These are phyloP conservation scores for Chamaecrista fasciculata DNA, from an alignment of 306 rosid species.

Conservation along the genomic window DNA sequence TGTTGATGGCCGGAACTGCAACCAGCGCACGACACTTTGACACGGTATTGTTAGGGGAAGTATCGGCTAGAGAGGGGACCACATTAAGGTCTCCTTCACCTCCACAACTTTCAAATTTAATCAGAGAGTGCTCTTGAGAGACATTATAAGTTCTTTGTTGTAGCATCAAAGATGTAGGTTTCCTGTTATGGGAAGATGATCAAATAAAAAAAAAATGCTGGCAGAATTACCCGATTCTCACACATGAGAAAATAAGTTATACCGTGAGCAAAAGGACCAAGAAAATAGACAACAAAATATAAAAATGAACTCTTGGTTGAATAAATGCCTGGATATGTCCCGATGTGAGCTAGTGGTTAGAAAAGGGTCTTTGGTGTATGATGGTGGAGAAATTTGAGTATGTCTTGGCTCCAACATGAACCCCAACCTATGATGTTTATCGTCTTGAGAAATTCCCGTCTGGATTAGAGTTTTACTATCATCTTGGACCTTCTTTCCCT, in stretches of 20 bases:
- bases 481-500: slow-evolving; percentile 72
- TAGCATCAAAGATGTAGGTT: slow-evolving; percentile 43
- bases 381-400: slow-evolving; percentile 33
- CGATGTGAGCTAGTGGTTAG: slow-evolving; percentile 28
- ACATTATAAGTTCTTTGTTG: slow-evolving; percentile 45
- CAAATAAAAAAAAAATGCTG: slow-evolving; percentile 23
- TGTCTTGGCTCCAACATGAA: slow-evolving; percentile 71
- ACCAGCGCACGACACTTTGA: slow-evolving; percentile 54
- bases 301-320: slow-evolving; percentile 11
- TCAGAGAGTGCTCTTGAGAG: slow-evolving; percentile 34
- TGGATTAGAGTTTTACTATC: slow-evolving; percentile 68
- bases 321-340: slow-evolving; percentile 45
- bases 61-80: slow-evolving; percentile 36
- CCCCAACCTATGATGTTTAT: slow-evolving; percentile 56
- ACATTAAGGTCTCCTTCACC: slow-evolving; percentile 41
- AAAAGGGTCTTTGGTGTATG: slow-evolving; percentile 35
- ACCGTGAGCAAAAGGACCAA: background rate
- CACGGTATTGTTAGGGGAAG: slow-evolving; percentile 42
- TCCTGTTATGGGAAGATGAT: slow-evolving; percentile 42
- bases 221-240: background rate
- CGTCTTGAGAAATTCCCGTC: slow-evolving; percentile 68
- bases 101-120: slow-evolving; percentile 42
- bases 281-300: background rate
- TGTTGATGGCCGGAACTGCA: slow-evolving; percentile 56
- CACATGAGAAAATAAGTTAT: background rate